Conservation (phyloP, 2,329 filamentous ascomycete species). For the Neonectria coccinea region DNA sequence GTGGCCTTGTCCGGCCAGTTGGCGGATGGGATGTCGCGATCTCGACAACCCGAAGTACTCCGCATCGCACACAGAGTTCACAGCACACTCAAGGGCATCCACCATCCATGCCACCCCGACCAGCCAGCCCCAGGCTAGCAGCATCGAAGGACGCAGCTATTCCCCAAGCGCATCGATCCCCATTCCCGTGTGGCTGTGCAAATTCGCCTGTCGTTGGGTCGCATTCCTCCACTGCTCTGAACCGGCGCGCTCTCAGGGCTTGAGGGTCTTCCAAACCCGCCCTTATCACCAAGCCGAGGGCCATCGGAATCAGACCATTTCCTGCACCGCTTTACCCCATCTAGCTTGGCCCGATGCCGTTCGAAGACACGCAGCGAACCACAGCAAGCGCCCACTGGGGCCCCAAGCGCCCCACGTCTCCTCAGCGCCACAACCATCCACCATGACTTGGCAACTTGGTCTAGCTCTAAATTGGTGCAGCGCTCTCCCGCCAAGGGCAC, state of each 20-base stretch:
- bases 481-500: conserved; percentile 16
- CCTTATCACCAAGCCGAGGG: conserved; percentile 27
- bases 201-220: conserved; percentile 10
- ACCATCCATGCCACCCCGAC: neutral
- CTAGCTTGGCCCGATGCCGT: conserved; percentile 30
- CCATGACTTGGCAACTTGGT: conserved; percentile 17
- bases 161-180: neutral
- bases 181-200: conserved; percentile 23
- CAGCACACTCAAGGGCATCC: conserved; percentile 8
- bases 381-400: conserved; percentile 7
- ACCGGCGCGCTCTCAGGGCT: neutral
- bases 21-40: conserved; percentile 7
- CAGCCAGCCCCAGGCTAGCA: neutral
- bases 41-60: neutral
- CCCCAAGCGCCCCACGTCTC: conserved; percentile 35
- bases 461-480: conserved; percentile 20
- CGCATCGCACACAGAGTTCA: neutral
- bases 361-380: conserved; percentile 16
- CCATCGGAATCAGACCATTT: conserved; percentile 45
- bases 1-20: conserved; percentile 8
- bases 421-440: conserved; percentile 38
- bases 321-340: conserved; percentile 37
- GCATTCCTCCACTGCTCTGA: neutral
- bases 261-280: conserved; percentile 19
- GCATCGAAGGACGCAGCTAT: conserved; percentile 3